Conservation (phyloP, 495 filamentous ascomycete species). For the Penicillium psychrofluorescens region DNA sequence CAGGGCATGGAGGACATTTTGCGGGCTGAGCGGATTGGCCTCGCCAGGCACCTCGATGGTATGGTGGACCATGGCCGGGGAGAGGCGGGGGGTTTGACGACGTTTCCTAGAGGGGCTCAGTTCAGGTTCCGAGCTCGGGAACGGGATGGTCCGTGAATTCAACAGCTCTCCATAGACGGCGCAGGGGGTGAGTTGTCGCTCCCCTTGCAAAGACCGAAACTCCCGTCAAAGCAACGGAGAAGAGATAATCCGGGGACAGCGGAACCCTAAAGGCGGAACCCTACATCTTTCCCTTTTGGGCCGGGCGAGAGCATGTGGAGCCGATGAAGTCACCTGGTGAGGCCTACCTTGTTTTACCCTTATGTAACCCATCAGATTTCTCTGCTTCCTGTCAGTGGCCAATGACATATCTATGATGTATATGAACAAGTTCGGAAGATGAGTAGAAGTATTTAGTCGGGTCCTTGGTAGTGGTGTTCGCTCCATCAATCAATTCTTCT, state of each 20-base stretch:
- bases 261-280: constrained; percentile 29
- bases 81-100: not conserved
- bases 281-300: constrained; percentile 8
- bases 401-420: constrained; percentile 37
- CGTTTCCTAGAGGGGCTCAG: too few relatives aligned
- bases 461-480: not conserved
- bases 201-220: constrained; percentile 11
- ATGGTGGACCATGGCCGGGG: constrained; percentile 17
- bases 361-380: too few relatives aligned
- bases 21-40: constrained; percentile 52
- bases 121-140: too few relatives aligned
- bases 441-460: too few relatives aligned
- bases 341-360: not conserved
- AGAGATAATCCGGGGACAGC: constrained; percentile 15
- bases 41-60: constrained; percentile 53
- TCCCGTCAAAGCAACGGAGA: constrained; percentile 12
- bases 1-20: constrained; percentile 66
- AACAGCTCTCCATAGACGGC: not conserved
- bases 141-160: too few relatives aligned
- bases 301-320: not conserved
- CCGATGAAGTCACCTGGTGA: not conserved
- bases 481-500: not conserved
- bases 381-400: too few relatives aligned
- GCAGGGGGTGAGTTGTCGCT: constrained; percentile 3
- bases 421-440: constrained; percentile 15